Conservation (phyloP, 768 basidiomycete genomes). For the Mycena sanguinolenta region DNA sequence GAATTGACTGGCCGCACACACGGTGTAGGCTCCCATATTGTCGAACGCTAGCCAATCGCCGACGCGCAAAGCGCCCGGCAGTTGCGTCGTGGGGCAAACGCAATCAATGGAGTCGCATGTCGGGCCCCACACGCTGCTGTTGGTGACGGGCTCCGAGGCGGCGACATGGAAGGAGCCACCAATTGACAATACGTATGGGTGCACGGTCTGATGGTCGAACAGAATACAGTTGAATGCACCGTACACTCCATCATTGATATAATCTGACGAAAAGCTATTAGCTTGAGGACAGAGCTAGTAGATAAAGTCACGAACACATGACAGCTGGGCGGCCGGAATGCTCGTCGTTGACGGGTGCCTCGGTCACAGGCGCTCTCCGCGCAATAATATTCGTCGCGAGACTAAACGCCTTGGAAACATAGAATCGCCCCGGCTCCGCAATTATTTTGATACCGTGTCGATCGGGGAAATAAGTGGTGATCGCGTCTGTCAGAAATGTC, state of each 20-base stretch:
- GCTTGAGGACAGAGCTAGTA: slow-evolving; percentile 29
- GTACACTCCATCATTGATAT: slow-evolving; percentile 99
- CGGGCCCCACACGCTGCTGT: slow-evolving; percentile 94
- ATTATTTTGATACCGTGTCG: slow-evolving; percentile 81
- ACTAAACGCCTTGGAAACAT: slow-evolving; percentile 92
- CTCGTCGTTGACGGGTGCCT: slow-evolving; percentile 37
- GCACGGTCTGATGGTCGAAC: slow-evolving; percentile 95
- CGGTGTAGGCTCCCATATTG: slow-evolving; percentile 98
- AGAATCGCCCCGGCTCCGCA: slow-evolving; percentile 96
- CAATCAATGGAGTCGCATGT: slow-evolving; percentile 99
- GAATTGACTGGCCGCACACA: slow-evolving; percentile 96
- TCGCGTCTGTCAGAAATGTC: slow-evolving; percentile 72
- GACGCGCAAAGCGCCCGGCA: slow-evolving; percentile 81
- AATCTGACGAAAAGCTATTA: slow-evolving; percentile 70
- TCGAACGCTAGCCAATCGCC: slow-evolving; percentile 98
- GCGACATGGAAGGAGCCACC: slow-evolving; percentile 73
- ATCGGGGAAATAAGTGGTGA: slow-evolving; percentile 86
- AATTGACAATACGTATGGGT: slow-evolving; percentile 84
- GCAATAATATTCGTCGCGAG: slow-evolving; percentile 96
- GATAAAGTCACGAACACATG: slow-evolving; percentile 83
- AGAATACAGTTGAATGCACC: slow-evolving; percentile 97
- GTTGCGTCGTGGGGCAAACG: slow-evolving; percentile 73
- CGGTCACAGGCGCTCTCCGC: slow-evolving; percentile 71
- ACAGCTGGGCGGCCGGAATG: slow-evolving; percentile 61
- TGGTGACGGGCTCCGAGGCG: slow-evolving; percentile 45